Evolutionary conservation across 2,329 filamentous ascomycete species (phyloP).

Genomic region (Fusarium lyarnte): DNA sequence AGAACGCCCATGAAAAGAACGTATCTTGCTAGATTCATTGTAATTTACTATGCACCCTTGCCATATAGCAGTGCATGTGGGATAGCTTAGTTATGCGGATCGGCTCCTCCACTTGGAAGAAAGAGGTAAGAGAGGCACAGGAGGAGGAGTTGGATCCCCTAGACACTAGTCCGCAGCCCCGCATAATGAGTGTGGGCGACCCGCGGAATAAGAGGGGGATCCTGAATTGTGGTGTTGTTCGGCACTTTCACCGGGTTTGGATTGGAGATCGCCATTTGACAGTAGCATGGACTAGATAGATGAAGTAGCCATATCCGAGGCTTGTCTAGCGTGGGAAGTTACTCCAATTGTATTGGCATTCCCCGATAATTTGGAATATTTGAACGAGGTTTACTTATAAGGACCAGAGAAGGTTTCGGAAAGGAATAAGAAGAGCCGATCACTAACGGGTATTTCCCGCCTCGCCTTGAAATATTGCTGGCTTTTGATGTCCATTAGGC

Average conservation of each 20-base stretch:
- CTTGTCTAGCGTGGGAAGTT: constrained; percentile 10
- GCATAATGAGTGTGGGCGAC: constrained; percentile 21
- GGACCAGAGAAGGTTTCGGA: not conserved
- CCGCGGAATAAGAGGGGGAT: constrained; percentile 27
- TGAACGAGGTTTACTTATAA: not conserved
- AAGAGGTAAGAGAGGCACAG: not conserved
- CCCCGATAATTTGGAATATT: not conserved
- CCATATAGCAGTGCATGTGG: not conserved
- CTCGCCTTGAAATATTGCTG: not conserved
- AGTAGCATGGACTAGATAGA: not conserved
- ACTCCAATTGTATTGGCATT: not conserved
- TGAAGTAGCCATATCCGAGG: constrained; percentile 7
- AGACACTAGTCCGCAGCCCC: constrained; percentile 15
- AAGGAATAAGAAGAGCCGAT: not conserved
- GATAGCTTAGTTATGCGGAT: constrained; percentile 8
- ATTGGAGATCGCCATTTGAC: constrained; percentile 6
- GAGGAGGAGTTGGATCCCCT: not conserved
- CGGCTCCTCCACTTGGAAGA: constrained; percentile 3
- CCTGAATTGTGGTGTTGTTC: constrained; percentile 18
- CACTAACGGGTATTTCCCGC: not conserved
- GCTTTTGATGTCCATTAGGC: not conserved
- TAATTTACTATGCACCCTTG: not conserved
- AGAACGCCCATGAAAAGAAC: not conserved
- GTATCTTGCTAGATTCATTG: constrained; percentile 3
- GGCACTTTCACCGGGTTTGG: constrained; percentile 24